phyloP scores from a whole-genome alignment of 192 early-diverging fungal species.

The Chytriomyces confervae region DNA sequence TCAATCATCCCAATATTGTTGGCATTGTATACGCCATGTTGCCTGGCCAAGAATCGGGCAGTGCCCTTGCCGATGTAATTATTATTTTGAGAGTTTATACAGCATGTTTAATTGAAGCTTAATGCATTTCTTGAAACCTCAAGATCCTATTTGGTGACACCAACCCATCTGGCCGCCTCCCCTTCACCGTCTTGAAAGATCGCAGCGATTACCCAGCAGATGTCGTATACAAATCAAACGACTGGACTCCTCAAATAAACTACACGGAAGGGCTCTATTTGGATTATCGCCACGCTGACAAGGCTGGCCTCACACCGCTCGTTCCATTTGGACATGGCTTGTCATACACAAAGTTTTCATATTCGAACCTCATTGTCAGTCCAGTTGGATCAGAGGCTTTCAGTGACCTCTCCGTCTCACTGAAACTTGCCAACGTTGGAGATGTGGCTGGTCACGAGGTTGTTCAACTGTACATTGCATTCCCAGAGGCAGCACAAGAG shows the following conservation, averaged over 20 bases:
- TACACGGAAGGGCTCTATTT: conserved; percentile 56
- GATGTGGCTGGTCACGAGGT: conserved; percentile 37
- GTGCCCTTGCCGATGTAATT: conserved; percentile 61
- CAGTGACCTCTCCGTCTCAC: conserved; percentile 9
- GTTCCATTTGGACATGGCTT: conserved; percentile 62
- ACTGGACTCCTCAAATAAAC: conserved; percentile 39
- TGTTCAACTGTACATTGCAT: conserved; percentile 43
- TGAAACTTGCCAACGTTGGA: conserved; percentile 30
- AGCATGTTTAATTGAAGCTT: too few relatives aligned
- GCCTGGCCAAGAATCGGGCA: conserved; percentile 68
- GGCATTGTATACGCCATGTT: conserved; percentile 59
- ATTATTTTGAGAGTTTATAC: too few relatives aligned
- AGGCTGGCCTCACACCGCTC: conserved; percentile 42
- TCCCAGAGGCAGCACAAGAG: conserved; percentile 30
- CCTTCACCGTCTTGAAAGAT: conserved; percentile 60
- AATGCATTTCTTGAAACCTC: not conserved
- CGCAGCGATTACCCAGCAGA: conserved; percentile 43
- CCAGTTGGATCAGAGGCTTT: not conserved
- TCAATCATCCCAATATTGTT: conserved; percentile 58
- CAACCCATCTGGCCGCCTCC: conserved; percentile 63
- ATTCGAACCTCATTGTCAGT: conserved; percentile 28
- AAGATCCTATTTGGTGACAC: conserved; percentile 64
- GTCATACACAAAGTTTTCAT: conserved; percentile 62
- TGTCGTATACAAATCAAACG: conserved; percentile 36
- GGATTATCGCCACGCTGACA: conserved; percentile 58